A percentile compares a stretch with the other conserved stretches of the same genome.
phyloP scores from a whole-genome alignment of 345 rosid species.

The Salix exigua region DNA sequence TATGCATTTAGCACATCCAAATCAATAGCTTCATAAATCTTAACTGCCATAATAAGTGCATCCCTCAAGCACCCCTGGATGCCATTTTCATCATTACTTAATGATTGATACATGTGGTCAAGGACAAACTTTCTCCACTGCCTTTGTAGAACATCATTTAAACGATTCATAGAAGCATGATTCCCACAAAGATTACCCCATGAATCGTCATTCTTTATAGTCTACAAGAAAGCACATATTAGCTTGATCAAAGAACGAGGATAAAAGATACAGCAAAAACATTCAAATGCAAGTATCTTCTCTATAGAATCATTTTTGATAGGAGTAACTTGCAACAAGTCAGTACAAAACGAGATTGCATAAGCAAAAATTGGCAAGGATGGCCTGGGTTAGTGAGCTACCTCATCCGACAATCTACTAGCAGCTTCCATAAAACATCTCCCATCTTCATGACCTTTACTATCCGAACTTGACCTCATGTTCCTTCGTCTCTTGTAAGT shows the following conservation, averaged over 20 bases:
- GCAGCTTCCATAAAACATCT: slow-evolving; percentile 34
- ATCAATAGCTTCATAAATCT: slow-evolving; percentile 32
- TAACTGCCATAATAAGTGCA: slow-evolving; percentile 33
- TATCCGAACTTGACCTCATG: slow-evolving; percentile 33
- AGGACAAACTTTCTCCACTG: slow-evolving; percentile 42
- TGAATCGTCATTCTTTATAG: slow-evolving; percentile 7
- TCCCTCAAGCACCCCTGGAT: slow-evolving; percentile 44
- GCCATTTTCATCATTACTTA: slow-evolving; percentile 43
- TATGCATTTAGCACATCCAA: not conserved
- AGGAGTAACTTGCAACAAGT: not conserved
- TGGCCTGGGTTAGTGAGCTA: slow-evolving; percentile 11
- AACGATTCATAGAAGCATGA: slow-evolving; percentile 17
- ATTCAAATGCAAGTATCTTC: not conserved
- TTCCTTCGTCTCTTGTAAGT: slow-evolving; percentile 77
- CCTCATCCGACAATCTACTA: slow-evolving; percentile 44
- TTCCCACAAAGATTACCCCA: slow-evolving; percentile 8
- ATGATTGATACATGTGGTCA: slow-evolving; percentile 41
- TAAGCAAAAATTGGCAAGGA: not conserved
- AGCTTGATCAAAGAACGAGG: slow-evolving; percentile 5
- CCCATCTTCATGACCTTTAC: slow-evolving; percentile 32
- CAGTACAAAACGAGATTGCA: not conserved
- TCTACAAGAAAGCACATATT: slow-evolving; percentile 24
- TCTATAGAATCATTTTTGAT: not conserved
- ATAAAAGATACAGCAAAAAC: not conserved
- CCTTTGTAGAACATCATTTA: slow-evolving; percentile 24